These are phyloP conservation scores for Chrysanthemum lavandulifolium DNA, from an alignment of 129 eudicot species.

Conservation along the genomic window DNA sequence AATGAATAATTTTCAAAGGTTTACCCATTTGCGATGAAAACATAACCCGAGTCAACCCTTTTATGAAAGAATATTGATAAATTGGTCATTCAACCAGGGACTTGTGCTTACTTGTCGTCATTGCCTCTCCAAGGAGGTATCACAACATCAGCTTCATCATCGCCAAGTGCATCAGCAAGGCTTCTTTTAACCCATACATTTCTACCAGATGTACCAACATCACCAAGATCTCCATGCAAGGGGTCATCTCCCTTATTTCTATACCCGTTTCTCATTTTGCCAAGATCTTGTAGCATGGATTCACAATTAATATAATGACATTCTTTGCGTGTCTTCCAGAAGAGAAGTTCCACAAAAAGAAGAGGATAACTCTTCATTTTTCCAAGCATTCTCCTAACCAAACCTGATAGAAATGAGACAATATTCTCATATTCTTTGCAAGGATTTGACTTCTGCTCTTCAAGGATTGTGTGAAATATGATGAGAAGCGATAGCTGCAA, in stretches of 20 bases:
- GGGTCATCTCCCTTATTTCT: constrained; percentile 42
- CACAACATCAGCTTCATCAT: constrained; percentile 84
- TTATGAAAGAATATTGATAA: constrained; percentile 15
- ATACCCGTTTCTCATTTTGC: constrained; percentile 47
- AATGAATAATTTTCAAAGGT: neutral
- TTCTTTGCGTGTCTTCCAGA: constrained; percentile 85
- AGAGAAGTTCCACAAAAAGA: constrained; percentile 84
- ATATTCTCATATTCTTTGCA: constrained; percentile 66
- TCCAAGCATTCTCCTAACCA: constrained; percentile 79
- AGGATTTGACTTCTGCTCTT: constrained; percentile 74
- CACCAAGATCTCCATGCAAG: constrained; percentile 44
- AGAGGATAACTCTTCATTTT: constrained; percentile 88
- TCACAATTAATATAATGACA: constrained; percentile 82
- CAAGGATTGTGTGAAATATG: constrained; percentile 71
- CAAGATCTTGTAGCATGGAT: constrained; percentile 67
- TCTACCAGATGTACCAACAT: constrained; percentile 44
- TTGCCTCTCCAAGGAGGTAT: constrained; percentile 36
- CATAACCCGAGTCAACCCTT: neutral
- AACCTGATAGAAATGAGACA: constrained; percentile 64
- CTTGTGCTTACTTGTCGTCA: constrained; percentile 48
- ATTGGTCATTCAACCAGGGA: constrained; percentile 12
- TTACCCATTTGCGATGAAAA: neutral
- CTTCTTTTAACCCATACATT: constrained; percentile 65
- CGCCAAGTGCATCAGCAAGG: constrained; percentile 97
- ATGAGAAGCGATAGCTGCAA: constrained; percentile 80